Conservation (phyloP, 2,329 filamentous ascomycete genomes). For the Biscogniauxia sp. region DNA sequence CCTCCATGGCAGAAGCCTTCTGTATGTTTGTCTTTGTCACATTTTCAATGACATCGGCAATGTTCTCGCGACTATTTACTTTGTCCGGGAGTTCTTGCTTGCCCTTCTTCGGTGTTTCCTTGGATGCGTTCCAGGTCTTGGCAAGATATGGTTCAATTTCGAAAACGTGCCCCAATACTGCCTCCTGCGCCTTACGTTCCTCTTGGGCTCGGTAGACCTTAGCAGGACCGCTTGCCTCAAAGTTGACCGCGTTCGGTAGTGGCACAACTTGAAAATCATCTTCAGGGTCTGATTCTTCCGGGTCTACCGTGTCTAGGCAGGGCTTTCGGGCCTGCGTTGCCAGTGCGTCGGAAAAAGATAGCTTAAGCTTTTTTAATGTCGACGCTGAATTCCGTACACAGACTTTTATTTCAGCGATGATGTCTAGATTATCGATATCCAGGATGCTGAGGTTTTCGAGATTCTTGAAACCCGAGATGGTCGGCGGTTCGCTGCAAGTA, state of each 20-base stretch:
- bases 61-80: slow-evolving; percentile 26
- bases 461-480: slow-evolving; percentile 55
- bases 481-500: slow-evolving; percentile 43
- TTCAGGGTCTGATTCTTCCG: slow-evolving; percentile 52
- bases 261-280: slow-evolving; percentile 52
- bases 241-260: slow-evolving; percentile 23
- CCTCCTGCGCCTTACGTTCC: slow-evolving; percentile 54
- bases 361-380: slow-evolving; percentile 51
- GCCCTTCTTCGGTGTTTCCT: slow-evolving; percentile 27
- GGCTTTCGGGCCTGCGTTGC: slow-evolving; percentile 47
- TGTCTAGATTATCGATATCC: slow-evolving; percentile 59
- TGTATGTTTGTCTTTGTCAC: slow-evolving; percentile 44
- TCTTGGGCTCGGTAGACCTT: slow-evolving; percentile 50
- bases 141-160: slow-evolving; percentile 43
- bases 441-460: slow-evolving; percentile 54
- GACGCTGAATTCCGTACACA: slow-evolving; percentile 55
- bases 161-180: slow-evolving; percentile 51
- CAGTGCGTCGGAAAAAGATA: slow-evolving; percentile 57
- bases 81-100: slow-evolving; percentile 26
- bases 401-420: slow-evolving; percentile 52
- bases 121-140: slow-evolving; percentile 33
- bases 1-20: slow-evolving; percentile 36
- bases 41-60: slow-evolving; percentile 39
- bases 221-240: slow-evolving; percentile 41
- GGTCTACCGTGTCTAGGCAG: slow-evolving; percentile 36